Percentiles rank a stretch among this genome's conserved stretches.
Conservation (phyloP, 176 grass and related monocot genomes). For the Bolboschoenus planiculmis region DNA sequence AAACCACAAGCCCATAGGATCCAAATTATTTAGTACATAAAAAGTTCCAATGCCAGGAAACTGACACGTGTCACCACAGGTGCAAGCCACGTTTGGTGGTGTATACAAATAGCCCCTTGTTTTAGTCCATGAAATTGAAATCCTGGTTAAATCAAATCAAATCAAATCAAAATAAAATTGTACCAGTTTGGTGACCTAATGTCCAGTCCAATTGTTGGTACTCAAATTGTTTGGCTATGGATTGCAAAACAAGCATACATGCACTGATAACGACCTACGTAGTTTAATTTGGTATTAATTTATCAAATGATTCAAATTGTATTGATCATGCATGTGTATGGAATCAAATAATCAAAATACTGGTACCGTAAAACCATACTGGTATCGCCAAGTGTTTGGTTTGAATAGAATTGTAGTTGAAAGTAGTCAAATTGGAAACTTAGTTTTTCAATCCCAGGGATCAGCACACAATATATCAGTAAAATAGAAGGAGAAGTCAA, state of each 20-base stretch:
- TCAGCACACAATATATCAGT: neutral
- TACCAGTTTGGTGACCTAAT: constrained; percentile 19
- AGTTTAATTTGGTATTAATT: neutral
- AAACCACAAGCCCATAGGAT: neutral
- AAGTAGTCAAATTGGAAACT: neutral
- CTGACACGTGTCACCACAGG: neutral
- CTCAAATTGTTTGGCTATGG: constrained; percentile 5
- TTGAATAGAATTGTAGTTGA: neutral
- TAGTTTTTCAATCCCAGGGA: neutral
- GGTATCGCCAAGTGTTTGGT: neutral
- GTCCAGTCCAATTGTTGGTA: neutral
- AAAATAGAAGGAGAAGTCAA: neutral
- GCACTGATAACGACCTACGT: neutral
- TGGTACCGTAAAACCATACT: neutral
- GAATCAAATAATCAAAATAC: neutral
- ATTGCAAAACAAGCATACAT: neutral
- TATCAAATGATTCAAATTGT: neutral
- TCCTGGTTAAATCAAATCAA: neutral
- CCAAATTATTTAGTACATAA: neutral
- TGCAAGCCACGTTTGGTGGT: neutral
- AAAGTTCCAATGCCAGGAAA: neutral
- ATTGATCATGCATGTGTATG: neutral
- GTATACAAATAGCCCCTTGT: neutral
- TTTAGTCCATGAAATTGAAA: neutral
- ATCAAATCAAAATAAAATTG: neutral